These are phyloP conservation scores for Symbiodinium pilosum DNA, from an alignment of 73 alveolate genomes.

Conservation along the genomic window DNA sequence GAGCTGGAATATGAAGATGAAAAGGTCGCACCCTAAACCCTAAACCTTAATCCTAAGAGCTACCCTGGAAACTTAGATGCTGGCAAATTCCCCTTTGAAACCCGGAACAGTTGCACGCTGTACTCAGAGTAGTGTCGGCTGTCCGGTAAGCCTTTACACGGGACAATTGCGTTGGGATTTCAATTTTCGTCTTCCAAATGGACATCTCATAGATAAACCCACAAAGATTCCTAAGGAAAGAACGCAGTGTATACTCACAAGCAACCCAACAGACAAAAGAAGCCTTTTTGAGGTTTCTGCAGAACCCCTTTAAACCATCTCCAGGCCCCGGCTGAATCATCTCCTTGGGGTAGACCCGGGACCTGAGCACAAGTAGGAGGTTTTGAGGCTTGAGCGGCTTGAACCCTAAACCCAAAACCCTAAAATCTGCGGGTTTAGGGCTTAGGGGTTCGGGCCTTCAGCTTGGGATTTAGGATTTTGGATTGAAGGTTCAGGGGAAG, in stretches of 20 bases:
- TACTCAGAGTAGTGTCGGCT: too few species aligned
- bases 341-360: conserved; percentile 87
- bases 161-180: too few species aligned
- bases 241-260: too few species aligned
- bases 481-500: neutral
- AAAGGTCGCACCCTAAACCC: neutral
- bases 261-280: too few species aligned
- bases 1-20: neutral
- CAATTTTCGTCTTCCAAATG: too few species aligned
- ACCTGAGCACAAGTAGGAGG: neutral
- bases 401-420: too few species aligned
- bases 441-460: neutral
- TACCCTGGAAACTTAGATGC: too few species aligned
- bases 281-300: too few species aligned
- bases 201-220: too few species aligned
- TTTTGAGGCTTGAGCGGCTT: neutral
- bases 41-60: neutral
- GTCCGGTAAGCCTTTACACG: too few species aligned
- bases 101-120: neutral
- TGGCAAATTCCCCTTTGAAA: neutral
- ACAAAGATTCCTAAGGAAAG: too few species aligned
- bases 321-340: conserved; percentile 63
- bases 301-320: too few species aligned
- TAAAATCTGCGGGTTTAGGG: neutral
- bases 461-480: neutral